These are phyloP conservation scores for Paecilomyces variotii DNA, from an alignment of 2,329 filamentous ascomycete species.

Conservation along the genomic window DNA sequence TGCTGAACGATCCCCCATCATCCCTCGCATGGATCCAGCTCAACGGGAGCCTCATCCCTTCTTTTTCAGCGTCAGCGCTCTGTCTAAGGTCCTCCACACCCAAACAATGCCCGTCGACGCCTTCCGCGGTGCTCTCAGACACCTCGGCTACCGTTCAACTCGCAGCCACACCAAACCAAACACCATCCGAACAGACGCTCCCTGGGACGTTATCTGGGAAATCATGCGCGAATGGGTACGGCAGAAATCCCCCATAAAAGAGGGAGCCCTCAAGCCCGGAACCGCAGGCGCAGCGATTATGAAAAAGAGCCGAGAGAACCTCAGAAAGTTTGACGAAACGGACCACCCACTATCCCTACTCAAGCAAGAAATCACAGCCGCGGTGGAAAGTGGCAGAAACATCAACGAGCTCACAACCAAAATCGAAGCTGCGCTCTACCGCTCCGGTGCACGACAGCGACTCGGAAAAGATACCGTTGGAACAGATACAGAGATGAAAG, in stretches of 20 bases:
- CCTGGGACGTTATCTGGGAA: conserved; percentile 85
- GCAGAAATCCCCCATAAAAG: conserved; percentile 70
- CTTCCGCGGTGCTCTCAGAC: conserved; percentile 70
- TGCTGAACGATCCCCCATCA: conserved; percentile 14
- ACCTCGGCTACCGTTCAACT: conserved; percentile 73
- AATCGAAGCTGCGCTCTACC: conserved; percentile 38
- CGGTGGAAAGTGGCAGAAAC: conserved; percentile 25
- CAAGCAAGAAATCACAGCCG: conserved; percentile 29
- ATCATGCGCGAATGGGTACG: conserved; percentile 86
- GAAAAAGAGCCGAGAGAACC: conserved; percentile 31
- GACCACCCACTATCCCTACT: conserved; percentile 23
- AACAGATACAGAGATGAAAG: conserved; percentile 18
- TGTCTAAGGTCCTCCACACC: conserved; percentile 72
- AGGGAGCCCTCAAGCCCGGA: conserved; percentile 59
- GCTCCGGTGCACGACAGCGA: conserved; percentile 20
- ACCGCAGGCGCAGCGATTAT: conserved; percentile 67
- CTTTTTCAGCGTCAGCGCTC: conserved; percentile 68
- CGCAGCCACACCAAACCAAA: conserved; percentile 84
- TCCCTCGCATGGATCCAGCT: conserved; percentile 50
- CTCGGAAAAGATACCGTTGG: neutral
- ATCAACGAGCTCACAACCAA: conserved; percentile 32
- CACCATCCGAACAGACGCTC: conserved; percentile 87
- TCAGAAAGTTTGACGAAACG: conserved; percentile 21
- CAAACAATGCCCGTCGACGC: conserved; percentile 70
- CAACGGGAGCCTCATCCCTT: conserved; percentile 70